Evolutionary conservation across 768 basidiomycete genomes (phyloP), one percentile per base, ranked within the genome.

Genomic region (Mycena polygramma): DNA sequence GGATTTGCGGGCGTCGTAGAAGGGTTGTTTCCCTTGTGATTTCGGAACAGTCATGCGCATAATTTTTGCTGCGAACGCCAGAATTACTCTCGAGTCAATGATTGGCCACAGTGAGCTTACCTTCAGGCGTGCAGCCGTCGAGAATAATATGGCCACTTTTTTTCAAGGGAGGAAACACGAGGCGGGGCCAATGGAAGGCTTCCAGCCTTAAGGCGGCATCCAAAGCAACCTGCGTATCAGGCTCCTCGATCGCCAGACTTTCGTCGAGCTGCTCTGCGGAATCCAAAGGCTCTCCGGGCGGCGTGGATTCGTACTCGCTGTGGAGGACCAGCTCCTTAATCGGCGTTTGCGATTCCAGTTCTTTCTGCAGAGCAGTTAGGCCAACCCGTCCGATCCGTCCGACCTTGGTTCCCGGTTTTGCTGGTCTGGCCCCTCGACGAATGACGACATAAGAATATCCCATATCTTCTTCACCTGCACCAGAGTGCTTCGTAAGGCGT

Each of bases 11-110:
- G 97, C 96, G 78, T 99, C 98, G 77, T 98, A 96, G 77, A 90
- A 99, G 0, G 89, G 87, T 75, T 98, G 96, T 79, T 95, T 97
- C n/a, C 96, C 96, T 81, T 97, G 96, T 2, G 95, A 97, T 74
- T 90, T 96, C 0, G 97, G 94, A 46, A 97, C 91, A 7, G 93
- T 97, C 80, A 97, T 83, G 7, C 97, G 91, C 88, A 96, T 93
- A 55, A 99, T 92, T 81, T 94, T 91, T 39, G 94, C 97, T 98
- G 75, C n/a, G 60, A 45, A n/a, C 48, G 35, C 43, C 36, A 49
- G 20, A 10, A 17, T 48, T 20, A 36, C 9, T 35, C 15, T 48
- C 36, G 9, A 14, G 14, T n/a, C 7, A 30, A 51, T 14, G 39
- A 10, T 7, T 24, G 22, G 14, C 13, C 22, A 66, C 67, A 53